A percentile compares a stretch with the other conserved stretches of the same genome.
phyloP scores from a whole-genome alignment of 2,329 filamentous ascomycete genomes.

The Penicillium sp. region DNA sequence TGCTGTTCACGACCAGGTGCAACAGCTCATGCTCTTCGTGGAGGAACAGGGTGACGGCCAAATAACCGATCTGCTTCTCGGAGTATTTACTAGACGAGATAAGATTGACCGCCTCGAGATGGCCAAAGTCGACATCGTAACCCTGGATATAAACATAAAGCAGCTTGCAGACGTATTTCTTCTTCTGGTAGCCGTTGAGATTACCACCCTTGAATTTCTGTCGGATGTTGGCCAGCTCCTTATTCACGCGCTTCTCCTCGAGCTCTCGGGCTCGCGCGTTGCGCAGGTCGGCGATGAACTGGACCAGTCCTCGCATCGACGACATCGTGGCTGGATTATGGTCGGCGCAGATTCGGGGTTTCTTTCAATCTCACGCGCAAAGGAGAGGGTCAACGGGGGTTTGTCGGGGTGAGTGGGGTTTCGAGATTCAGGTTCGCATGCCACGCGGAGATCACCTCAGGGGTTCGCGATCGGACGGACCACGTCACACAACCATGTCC shows the following conservation, averaged over 20 bases:
- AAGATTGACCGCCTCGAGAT: constrained; percentile 96
- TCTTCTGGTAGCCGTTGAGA: constrained; percentile 96
- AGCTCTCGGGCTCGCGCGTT: constrained; percentile 94
- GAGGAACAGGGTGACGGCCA: constrained; percentile 94
- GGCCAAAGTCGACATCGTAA: constrained; percentile 98
- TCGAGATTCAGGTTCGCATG: constrained; percentile 27
- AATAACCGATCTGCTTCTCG: constrained; percentile 98
- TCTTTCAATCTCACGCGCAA: neutral
- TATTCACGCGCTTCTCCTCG: constrained; percentile 99
- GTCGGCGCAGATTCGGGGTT: neutral
- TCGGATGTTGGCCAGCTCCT: constrained; percentile 96
- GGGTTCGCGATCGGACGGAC: constrained; percentile 26
- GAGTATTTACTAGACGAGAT: constrained; percentile 97
- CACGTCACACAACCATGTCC: constrained; percentile 39
- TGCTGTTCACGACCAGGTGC: constrained; percentile 97
- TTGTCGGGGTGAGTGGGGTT: constrained; percentile 14
- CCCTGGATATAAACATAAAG: constrained; percentile 99
- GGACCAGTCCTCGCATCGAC: constrained; percentile 75
- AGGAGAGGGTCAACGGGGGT: neutral
- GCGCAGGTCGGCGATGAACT: constrained; percentile 95
- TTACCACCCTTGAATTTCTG: constrained; percentile 98
- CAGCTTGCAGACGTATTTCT: constrained; percentile 99
- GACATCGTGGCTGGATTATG: constrained; percentile 37
- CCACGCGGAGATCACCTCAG: constrained; percentile 30
- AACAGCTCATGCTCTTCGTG: constrained; percentile 97